A percentile compares a stretch with the other conserved stretches of the same genome.
phyloP scores from a whole-genome alignment of 2,329 filamentous ascomycete species.

The Aspergillus pseudoterreus region DNA sequence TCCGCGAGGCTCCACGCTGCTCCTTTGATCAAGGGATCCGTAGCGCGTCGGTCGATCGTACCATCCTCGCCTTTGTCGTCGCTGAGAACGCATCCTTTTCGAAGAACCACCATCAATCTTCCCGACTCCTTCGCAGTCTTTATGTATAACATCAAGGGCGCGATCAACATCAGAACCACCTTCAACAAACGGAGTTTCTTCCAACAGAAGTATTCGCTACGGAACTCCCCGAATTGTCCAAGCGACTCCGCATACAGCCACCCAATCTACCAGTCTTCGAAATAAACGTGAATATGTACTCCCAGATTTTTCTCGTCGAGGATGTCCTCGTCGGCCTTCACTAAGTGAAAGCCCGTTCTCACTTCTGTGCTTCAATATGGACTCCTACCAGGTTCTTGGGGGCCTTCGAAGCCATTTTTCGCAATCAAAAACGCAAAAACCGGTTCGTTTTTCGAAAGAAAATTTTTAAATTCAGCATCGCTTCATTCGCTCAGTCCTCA shows the following conservation, averaged over 20 bases:
- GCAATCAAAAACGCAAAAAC: slow-evolving; percentile 9
- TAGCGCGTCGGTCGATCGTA: background rate
- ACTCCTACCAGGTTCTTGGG: slow-evolving; percentile 23
- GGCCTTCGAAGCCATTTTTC: slow-evolving; percentile 30
- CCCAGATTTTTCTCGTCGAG: slow-evolving; percentile 18
- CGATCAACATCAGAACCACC: slow-evolving; percentile 7
- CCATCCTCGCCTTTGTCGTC: background rate
- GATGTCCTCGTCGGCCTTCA: slow-evolving; percentile 23
- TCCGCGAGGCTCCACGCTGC: background rate
- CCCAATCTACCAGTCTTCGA: slow-evolving; percentile 6
- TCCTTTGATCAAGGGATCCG: background rate
- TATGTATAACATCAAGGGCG: slow-evolving; percentile 18
- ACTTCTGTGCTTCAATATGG: slow-evolving; percentile 28
- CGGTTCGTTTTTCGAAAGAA: slow-evolving; percentile 4
- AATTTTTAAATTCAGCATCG: background rate
- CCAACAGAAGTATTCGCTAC: slow-evolving; percentile 9
- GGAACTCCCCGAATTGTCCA: background rate
- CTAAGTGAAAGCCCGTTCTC: slow-evolving; percentile 23
- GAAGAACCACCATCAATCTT: background rate
- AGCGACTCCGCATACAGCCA: background rate
- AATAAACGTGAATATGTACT: slow-evolving; percentile 23
- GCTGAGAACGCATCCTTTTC: background rate
- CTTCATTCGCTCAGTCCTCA: slow-evolving; percentile 2
- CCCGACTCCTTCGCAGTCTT: slow-evolving; percentile 11
- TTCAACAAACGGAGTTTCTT: slow-evolving; percentile 4